A percentile compares a stretch with the other conserved stretches of the same genome.
Evolutionary conservation across 768 basidiomycete species (phyloP).

Genomic region (Leccinellum rugosiceps): DNA sequence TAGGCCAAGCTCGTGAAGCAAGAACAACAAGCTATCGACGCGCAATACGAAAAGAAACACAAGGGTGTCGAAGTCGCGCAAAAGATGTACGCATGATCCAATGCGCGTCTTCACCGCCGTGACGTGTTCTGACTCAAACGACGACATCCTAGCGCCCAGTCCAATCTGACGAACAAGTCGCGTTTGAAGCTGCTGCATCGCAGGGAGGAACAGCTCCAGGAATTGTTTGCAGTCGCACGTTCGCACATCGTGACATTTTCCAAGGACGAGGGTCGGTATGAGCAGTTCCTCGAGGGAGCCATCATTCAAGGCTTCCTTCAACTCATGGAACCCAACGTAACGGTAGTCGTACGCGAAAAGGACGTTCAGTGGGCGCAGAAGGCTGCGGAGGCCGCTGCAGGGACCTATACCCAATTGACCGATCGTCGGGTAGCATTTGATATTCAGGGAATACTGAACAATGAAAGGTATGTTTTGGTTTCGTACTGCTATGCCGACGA

Average conservation of each 20-base stretch:
- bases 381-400: conserved; percentile 63
- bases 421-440: conserved; percentile 59
- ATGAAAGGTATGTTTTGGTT: conserved; percentile 56
- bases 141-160: conserved; percentile 66
- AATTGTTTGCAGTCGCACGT: conserved; percentile 77
- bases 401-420: conserved; percentile 72
- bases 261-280: conserved; percentile 65
- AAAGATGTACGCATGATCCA: conserved; percentile 74
- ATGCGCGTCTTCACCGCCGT: background rate
- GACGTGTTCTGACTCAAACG: conserved; percentile 3
- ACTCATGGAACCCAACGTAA: conserved; percentile 72
- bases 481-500: background rate
- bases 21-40: conserved; percentile 92
- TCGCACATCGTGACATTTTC: conserved; percentile 58
- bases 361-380: conserved; percentile 60
- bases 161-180: conserved; percentile 94
- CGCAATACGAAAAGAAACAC: conserved; percentile 91
- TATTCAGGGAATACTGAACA: conserved; percentile 57
- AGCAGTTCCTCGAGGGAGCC: conserved; percentile 77
- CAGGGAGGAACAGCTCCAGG: conserved; percentile 89
- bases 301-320: conserved; percentile 85
- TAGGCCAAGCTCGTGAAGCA: conserved; percentile 97
- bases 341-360: conserved; percentile 61
- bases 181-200: conserved; percentile 86
- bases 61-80: conserved; percentile 92